Conservation (phyloP, 2,329 filamentous ascomycete genomes). For the Neospermospora avenae region DNA sequence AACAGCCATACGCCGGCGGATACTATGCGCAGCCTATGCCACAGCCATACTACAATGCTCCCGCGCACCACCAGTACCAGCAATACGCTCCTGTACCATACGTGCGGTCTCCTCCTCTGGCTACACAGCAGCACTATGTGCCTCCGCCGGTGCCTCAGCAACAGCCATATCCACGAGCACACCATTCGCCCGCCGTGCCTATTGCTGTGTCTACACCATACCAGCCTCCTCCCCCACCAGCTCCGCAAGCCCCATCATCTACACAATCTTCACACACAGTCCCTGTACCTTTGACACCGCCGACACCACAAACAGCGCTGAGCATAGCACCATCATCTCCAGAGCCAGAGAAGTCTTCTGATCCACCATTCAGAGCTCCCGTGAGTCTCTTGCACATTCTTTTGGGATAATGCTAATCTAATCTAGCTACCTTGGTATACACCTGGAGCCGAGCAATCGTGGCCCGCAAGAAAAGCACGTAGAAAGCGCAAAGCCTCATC, state of each 20-base stretch:
- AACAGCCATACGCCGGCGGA: slow-evolving; percentile 45
- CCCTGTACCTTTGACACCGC: slow-evolving; percentile 40
- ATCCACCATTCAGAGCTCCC: slow-evolving; percentile 45
- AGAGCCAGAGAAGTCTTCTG: slow-evolving; percentile 24
- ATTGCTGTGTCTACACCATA: slow-evolving; percentile 54
- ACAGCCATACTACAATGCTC: slow-evolving; percentile 54
- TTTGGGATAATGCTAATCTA: slow-evolving; percentile 28
- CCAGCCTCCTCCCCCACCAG: slow-evolving; percentile 45
- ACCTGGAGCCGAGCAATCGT: slow-evolving; percentile 49
- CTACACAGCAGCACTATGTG: slow-evolving; percentile 51
- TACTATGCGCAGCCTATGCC: slow-evolving; percentile 56
- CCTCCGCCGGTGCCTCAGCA: slow-evolving; percentile 38
- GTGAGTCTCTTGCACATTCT: slow-evolving; percentile 41
- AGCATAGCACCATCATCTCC: slow-evolving; percentile 30
- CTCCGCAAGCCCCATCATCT: slow-evolving; percentile 42
- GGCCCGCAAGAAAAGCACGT: slow-evolving; percentile 44
- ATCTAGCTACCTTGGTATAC: slow-evolving; percentile 53
- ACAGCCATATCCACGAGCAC: slow-evolving; percentile 45
- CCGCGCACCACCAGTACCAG: slow-evolving; percentile 46
- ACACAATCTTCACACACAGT: slow-evolving; percentile 31
- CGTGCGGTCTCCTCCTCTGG: slow-evolving; percentile 46
- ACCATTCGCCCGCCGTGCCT: slow-evolving; percentile 51
- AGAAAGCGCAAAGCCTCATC: slow-evolving; percentile 41
- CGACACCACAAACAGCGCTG: slow-evolving; percentile 41
- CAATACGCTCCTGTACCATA: slow-evolving; percentile 39